A percentile compares a stretch with the other conserved stretches of the same genome.
phyloP scores from a whole-genome alignment of 768 basidiomycete genomes.

The Mycena capillaripes region DNA sequence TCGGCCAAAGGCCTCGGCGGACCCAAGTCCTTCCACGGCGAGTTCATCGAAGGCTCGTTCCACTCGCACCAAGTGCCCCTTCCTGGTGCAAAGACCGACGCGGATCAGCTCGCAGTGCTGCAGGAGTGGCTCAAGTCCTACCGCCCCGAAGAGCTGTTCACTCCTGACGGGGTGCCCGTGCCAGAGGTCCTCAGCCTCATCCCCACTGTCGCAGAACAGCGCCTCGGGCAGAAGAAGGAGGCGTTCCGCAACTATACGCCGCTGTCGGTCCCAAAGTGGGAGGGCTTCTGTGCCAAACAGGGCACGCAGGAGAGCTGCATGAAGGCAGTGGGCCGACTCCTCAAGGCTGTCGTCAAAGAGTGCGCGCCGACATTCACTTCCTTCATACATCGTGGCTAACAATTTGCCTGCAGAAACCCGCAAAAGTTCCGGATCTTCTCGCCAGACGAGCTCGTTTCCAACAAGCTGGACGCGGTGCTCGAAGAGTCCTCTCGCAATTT shows the following conservation, averaged over 20 bases:
- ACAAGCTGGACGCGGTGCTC: conserved; percentile 89
- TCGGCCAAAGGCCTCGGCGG: conserved; percentile 89
- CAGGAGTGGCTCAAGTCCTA: conserved; percentile 85
- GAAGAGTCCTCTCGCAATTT: conserved; percentile 79
- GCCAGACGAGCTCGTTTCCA: conserved; percentile 89
- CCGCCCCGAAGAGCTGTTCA: conserved; percentile 76
- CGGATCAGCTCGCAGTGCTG: conserved; percentile 73
- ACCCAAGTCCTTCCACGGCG: conserved; percentile 75
- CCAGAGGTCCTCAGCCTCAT: conserved; percentile 71
- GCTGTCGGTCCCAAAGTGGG: conserved; percentile 79
- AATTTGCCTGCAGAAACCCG: conserved; percentile 70
- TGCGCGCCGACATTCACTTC: conserved; percentile 44
- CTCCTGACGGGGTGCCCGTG: conserved; percentile 64
- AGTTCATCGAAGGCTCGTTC: conserved; percentile 86
- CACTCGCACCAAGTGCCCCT: conserved; percentile 92
- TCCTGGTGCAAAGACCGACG: conserved; percentile 74
- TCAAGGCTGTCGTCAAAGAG: conserved; percentile 70
- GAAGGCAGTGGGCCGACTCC: conserved; percentile 73
- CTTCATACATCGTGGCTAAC: not conserved
- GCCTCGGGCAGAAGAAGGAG: conserved; percentile 80
- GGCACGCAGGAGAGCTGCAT: conserved; percentile 81
- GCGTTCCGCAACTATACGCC: conserved; percentile 73
- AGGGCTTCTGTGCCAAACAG: conserved; percentile 61
- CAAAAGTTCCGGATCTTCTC: conserved; percentile 89
- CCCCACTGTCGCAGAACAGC: conserved; percentile 68